A percentile compares a stretch with the other conserved stretches of the same genome.
phyloP scores from a whole-genome alignment of 805 yeast species.

The Teunomyces lycoperdinae region DNA sequence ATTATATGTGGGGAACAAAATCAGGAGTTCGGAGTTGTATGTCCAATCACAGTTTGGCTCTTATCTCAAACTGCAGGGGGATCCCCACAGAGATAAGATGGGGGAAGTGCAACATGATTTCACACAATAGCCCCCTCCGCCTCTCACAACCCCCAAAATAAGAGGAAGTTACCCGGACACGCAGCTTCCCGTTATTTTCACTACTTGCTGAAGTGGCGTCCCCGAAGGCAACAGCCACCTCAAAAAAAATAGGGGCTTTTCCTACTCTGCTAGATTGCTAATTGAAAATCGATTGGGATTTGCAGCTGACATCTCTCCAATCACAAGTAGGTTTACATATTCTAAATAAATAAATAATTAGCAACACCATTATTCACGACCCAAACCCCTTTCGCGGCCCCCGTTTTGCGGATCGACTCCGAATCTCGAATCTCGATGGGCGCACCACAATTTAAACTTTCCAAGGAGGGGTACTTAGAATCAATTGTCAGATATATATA shows the following conservation, averaged over 20 bases:
- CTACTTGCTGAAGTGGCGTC: too few relatives aligned
- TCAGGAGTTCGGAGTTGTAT: not conserved
- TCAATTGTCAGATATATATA: not conserved
- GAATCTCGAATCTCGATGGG: slow-evolving; percentile 1
- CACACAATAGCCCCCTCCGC: not conserved
- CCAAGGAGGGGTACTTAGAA: not conserved
- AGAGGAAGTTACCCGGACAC: too few relatives aligned
- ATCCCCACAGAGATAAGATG: not conserved
- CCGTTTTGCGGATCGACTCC: not conserved
- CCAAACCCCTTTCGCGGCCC: not conserved
- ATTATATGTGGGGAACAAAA: not conserved
- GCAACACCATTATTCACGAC: too few relatives aligned
- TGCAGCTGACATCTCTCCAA: not conserved
- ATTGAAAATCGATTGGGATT: not conserved
- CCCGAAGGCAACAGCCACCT: not conserved
- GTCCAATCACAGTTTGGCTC: not conserved
- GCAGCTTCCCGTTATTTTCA: too few relatives aligned
- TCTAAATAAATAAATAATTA: too few relatives aligned
- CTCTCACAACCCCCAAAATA: too few relatives aligned
- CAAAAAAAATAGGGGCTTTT: not conserved
- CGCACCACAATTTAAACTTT: slow-evolving; percentile 2
- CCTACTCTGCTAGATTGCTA: not conserved
- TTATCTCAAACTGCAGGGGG: not conserved
- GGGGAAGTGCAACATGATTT: not conserved
- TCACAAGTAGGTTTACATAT: not conserved